Conservation (phyloP, 495 filamentous ascomycete species). For the Xylaria scruposa region DNA sequence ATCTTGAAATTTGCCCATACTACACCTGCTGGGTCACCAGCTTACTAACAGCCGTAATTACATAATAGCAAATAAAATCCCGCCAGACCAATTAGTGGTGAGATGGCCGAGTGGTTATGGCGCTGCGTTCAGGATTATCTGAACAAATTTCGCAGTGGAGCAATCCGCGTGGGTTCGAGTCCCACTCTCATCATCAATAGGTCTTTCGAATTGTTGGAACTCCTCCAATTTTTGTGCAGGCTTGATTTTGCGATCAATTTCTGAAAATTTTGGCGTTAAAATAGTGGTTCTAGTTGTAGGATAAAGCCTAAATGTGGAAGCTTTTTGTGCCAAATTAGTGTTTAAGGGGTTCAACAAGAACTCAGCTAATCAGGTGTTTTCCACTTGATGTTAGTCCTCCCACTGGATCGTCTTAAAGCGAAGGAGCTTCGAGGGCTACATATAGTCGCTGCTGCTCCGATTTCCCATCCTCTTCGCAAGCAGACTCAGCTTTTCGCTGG, state of each 20-base stretch:
- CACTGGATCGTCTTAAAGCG: background rate
- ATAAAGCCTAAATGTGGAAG: background rate
- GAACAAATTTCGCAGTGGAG: slow-evolving; percentile 41
- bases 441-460: background rate
- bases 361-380: background rate
- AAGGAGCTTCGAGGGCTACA: background rate
- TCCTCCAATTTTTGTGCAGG: too few relatives aligned
- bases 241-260: too few relatives aligned
- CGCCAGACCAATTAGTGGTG: background rate
- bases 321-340: too few relatives aligned
- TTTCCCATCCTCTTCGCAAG: background rate
- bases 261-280: background rate
- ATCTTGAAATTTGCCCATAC: background rate
- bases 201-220: background rate
- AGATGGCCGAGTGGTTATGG: slow-evolving; percentile 32
- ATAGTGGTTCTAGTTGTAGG: background rate
- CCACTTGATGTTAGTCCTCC: background rate
- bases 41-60: background rate
- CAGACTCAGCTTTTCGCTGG: too few relatives aligned
- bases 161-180: slow-evolving; percentile 53
- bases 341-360: background rate
- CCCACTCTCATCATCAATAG: slow-evolving; percentile 42
- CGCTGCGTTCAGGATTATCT: slow-evolving; percentile 25
- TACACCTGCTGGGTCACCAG: background rate
- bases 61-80: background rate